Conservation (phyloP, 2,329 filamentous ascomycete genomes). For the Nothomitra cinnamomea region DNA sequence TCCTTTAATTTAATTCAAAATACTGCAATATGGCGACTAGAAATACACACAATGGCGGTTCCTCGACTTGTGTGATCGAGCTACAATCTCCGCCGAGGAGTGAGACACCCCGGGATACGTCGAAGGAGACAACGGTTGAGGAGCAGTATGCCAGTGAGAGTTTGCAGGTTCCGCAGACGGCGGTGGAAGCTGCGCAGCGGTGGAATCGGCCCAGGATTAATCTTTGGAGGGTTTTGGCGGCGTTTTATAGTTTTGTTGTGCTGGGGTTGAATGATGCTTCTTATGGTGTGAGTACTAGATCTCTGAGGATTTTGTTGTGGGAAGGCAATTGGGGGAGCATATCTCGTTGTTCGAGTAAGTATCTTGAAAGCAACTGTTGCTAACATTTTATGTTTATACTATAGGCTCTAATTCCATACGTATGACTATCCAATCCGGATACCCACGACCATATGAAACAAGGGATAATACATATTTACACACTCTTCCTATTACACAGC, state of each 20-base stretch:
- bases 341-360: no score
- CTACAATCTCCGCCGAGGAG: no score
- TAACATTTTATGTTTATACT: background rate
- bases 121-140: no score
- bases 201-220: slow-evolving; percentile 50
- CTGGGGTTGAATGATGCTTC: slow-evolving; percentile 55
- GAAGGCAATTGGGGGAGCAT: no score
- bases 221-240: slow-evolving; percentile 38
- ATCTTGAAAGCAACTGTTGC: background rate
- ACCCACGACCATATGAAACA: background rate
- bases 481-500: slow-evolving; percentile 18
- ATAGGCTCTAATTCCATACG: slow-evolving; percentile 31
- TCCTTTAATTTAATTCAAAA: no score
- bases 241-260: slow-evolving; percentile 44
- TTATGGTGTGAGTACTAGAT: slow-evolving; percentile 35
- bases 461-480: background rate
- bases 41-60: no score
- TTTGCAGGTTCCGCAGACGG: slow-evolving; percentile 6
- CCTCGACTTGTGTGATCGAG: no score
- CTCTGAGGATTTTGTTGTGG: slow-evolving; percentile 1
- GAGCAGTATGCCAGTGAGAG: no score
- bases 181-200: slow-evolving; percentile 21
- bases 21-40: no score
- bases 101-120: no score
- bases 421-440: slow-evolving; percentile 15